Percentiles rank a stretch among this genome's conserved stretches.
Conservation (phyloP, 768 basidiomycete species). For the Ramaria rubella region DNA sequence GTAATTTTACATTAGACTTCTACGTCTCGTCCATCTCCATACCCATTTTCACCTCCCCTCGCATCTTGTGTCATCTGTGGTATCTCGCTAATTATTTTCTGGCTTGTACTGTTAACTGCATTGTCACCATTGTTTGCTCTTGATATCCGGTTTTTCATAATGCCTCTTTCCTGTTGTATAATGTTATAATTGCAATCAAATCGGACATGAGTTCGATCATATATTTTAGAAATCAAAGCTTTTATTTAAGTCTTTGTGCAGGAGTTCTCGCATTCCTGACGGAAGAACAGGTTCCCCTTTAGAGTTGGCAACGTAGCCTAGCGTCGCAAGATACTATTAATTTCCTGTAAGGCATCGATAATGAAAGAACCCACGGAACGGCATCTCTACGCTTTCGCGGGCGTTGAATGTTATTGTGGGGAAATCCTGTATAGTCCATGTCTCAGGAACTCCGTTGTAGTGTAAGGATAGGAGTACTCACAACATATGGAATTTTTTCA, state of each 20-base stretch:
- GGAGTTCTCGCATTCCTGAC: slow-evolving; percentile 80
- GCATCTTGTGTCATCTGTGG: not conserved
- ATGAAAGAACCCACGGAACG: slow-evolving; percentile 62
- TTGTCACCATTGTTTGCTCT: not conserved
- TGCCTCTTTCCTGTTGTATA: not conserved
- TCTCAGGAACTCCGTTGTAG: too few relatives aligned
- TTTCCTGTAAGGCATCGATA: not conserved
- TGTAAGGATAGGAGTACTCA: too few relatives aligned
- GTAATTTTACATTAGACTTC: not conserved
- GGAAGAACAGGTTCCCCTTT: slow-evolving; percentile 69
- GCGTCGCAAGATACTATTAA: slow-evolving; percentile 42
- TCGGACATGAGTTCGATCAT: not conserved
- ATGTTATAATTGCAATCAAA: not conserved
- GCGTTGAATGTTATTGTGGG: slow-evolving; percentile 86
- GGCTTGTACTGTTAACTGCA: not conserved
- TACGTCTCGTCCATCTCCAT: not conserved
- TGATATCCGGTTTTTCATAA: not conserved
- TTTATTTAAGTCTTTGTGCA: slow-evolving; percentile 82
- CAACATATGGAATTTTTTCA: slow-evolving; percentile 65
- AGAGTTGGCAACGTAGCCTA: slow-evolving; percentile 41
- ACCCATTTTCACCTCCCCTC: not conserved
- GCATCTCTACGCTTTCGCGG: slow-evolving; percentile 96
- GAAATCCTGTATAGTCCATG: too few relatives aligned
- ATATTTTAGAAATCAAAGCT: slow-evolving; percentile 65
- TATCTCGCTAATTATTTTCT: not conserved